Conservation (phyloP, 139 green algal genomes). For the Eudorina sp. region DNA sequence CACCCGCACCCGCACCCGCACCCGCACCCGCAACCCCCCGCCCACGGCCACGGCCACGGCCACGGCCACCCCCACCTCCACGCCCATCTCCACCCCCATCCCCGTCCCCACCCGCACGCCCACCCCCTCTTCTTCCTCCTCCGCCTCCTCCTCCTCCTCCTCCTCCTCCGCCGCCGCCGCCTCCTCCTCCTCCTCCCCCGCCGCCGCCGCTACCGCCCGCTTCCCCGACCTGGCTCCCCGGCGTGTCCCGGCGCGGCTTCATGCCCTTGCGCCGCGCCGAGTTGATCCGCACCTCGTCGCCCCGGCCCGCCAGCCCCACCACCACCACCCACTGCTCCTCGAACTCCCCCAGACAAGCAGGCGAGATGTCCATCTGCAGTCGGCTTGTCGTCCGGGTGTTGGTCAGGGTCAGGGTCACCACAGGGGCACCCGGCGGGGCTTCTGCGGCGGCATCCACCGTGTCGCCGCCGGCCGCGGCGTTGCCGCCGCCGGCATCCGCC, state of each 20-base stretch:
- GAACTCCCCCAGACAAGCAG: background rate
- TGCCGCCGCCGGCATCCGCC: background rate
- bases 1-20: background rate
- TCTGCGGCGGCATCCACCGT: background rate
- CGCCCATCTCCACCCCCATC: too few species aligned
- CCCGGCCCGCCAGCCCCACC: conserved; percentile 37
- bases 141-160: too few species aligned
- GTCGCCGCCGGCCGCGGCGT: background rate
- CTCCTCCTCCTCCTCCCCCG: too few species aligned
- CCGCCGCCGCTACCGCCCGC: too few species aligned
- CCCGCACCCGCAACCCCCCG: background rate
- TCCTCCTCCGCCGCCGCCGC: too few species aligned
- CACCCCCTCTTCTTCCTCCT: too few species aligned
- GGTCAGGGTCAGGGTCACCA: background rate
- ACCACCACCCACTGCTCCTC: conserved; percentile 42
- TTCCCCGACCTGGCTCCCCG: too few species aligned
- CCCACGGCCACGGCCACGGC: too few species aligned
- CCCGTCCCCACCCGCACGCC: too few species aligned
- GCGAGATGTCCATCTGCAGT: background rate
- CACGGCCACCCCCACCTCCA: background rate
- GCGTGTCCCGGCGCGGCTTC: background rate
- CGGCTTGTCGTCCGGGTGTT: background rate
- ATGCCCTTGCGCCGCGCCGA: background rate
- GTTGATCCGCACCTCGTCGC: conserved; percentile 31
- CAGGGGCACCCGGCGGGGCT: background rate